Evolutionary conservation across 208 protist species (phyloP).

Genomic region (Leishmania lainsoni): DNA sequence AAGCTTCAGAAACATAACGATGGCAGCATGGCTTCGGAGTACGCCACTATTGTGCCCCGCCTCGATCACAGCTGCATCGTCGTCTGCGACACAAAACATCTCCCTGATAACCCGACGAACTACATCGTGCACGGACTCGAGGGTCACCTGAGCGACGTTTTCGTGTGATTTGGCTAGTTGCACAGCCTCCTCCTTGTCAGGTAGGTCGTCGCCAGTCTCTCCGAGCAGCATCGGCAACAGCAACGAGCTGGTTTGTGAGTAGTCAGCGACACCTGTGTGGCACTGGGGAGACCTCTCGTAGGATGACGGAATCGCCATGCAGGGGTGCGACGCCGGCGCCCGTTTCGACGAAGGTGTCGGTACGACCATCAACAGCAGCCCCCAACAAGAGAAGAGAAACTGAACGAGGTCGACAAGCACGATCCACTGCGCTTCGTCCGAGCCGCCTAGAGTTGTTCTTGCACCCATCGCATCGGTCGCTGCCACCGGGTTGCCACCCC

Average conservation of each 20-base stretch:
- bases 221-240: neutral
- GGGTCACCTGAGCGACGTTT: constrained; percentile 3
- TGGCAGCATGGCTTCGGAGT: constrained; percentile 6
- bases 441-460: neutral
- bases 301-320: neutral
- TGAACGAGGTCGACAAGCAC: constrained; percentile 23
- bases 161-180: neutral
- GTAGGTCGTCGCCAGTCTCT: neutral
- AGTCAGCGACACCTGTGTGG: neutral
- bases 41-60: neutral
- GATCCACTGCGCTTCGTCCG: neutral
- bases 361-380: constrained; percentile 14
- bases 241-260: neutral
- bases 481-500: no score
- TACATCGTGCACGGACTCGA: neutral
- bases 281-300: neutral
- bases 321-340: neutral
- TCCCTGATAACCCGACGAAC: neutral
- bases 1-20: neutral
- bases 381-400: constrained; percentile 28
- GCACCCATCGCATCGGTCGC: neutral
- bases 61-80: neutral
- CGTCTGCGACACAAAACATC: neutral
- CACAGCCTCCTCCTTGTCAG: neutral
- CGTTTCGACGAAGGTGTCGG: neutral